Evolutionary conservation across 768 basidiomycete genomes (phyloP).

Genomic region (Symmetrospora coprosmae): DNA sequence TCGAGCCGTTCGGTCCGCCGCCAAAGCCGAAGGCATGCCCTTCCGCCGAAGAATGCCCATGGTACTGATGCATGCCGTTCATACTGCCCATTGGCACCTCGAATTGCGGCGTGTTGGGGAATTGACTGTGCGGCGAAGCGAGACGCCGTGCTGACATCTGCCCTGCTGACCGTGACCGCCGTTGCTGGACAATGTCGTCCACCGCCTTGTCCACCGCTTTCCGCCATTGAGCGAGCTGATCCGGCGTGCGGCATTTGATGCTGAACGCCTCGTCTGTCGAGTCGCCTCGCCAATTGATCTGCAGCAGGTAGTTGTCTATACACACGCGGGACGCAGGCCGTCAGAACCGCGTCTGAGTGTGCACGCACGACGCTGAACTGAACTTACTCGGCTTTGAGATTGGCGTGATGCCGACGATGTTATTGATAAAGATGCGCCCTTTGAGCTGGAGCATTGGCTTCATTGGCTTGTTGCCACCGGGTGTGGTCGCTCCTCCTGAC

Average conservation of each 20-base stretch:
- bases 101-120: constrained; percentile 26
- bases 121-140: constrained; percentile 30
- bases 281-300: constrained; percentile 89
- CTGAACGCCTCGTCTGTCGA: constrained; percentile 87
- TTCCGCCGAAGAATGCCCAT: background rate
- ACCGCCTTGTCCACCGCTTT: constrained; percentile 74
- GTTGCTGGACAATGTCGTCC: constrained; percentile 38
- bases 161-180: constrained; percentile 17
- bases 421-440: constrained; percentile 91
- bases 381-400: constrained; percentile 51
- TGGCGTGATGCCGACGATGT: constrained; percentile 72
- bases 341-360: constrained; percentile 24
- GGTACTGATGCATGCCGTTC: too few relatives aligned
- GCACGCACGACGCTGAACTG: constrained; percentile 22
- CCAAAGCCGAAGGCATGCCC: too few relatives aligned
- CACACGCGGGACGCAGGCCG: background rate
- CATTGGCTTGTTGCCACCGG: constrained; percentile 45
- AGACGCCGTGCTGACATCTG: constrained; percentile 22
- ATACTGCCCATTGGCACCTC: too few relatives aligned
- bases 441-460: constrained; percentile 71
- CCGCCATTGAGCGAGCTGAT: constrained; percentile 87
- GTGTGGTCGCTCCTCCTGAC: constrained; percentile 40
- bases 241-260: constrained; percentile 78
- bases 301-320: constrained; percentile 55
- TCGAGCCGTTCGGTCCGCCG: background rate